Evolutionary conservation across 164 flowering plant species (phyloP).

Genomic region (Saururus chinensis): DNA sequence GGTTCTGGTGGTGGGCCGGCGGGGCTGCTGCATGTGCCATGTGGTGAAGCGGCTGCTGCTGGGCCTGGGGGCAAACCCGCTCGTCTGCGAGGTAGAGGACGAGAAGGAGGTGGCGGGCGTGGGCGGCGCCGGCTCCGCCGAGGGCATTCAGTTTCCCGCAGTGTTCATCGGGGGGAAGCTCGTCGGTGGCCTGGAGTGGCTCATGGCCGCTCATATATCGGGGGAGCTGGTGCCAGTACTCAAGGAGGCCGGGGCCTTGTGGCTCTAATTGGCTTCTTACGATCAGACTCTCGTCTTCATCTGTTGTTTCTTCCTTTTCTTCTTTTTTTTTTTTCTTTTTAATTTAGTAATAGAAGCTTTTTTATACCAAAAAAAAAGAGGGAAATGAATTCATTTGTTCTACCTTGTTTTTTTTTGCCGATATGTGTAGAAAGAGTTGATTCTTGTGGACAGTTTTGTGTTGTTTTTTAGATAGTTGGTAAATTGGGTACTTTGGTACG

Average conservation of each 20-base stretch:
- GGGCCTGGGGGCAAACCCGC: conserved; percentile 64
- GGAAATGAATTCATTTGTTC: too few species aligned
- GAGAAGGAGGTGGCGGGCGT: conserved; percentile 26
- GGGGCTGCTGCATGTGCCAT: conserved; percentile 81
- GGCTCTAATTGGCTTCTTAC: conserved; percentile 22
- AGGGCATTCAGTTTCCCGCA: conserved; percentile 23
- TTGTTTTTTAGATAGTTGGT: too few species aligned
- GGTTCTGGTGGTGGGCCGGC: conserved; percentile 44
- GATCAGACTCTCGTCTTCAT: not conserved
- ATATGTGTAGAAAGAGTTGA: too few species aligned
- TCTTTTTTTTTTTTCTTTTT: too few species aligned
- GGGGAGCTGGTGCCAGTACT: conserved; percentile 43
- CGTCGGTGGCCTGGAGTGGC: conserved; percentile 39
- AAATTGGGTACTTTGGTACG: too few species aligned
- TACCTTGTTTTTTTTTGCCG: too few species aligned
- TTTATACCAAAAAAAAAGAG: too few species aligned
- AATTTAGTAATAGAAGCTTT: too few species aligned
- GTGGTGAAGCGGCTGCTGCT: conserved; percentile 56
- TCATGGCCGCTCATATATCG: conserved; percentile 43
- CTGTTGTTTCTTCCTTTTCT: too few species aligned
- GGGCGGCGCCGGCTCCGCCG: not conserved
- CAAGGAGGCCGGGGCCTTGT: conserved; percentile 38
- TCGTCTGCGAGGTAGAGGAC: conserved; percentile 57
- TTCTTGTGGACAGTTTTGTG: too few species aligned
- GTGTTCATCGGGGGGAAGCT: conserved; percentile 43